Conservation (phyloP, 352 stramenopile genomes). For the Phytophthora quininea region DNA sequence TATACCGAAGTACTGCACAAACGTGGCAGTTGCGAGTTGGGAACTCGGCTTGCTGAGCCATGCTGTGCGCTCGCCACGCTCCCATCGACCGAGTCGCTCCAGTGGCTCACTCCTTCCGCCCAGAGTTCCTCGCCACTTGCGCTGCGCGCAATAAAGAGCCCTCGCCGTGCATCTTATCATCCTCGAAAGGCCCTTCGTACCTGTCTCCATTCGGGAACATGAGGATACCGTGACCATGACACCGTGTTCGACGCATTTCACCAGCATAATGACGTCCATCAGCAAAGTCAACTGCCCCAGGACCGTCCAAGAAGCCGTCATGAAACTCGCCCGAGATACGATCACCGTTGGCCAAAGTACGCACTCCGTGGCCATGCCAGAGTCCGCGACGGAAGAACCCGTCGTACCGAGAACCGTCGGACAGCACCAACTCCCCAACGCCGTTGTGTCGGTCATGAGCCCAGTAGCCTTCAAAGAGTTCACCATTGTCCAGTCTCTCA, state of each 20-base stretch:
- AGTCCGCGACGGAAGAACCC: conserved; percentile 67
- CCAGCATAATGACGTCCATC: conserved; percentile 76
- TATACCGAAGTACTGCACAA: conserved; percentile 74
- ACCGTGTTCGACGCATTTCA: conserved; percentile 58
- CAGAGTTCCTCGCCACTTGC: conserved; percentile 13
- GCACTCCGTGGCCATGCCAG: conserved; percentile 75
- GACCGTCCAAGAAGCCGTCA: conserved; percentile 62
- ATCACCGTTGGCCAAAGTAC: conserved; percentile 65
- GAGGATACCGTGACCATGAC: conserved; percentile 82
- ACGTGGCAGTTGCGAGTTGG: conserved; percentile 72
- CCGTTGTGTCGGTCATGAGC: conserved; percentile 68
- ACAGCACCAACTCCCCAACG: conserved; percentile 69
- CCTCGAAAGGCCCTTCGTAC: conserved; percentile 90
- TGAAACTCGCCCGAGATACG: conserved; percentile 61
- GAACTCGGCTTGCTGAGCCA: conserved; percentile 80
- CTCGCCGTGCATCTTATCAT: conserved; percentile 87
- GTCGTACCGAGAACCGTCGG: conserved; percentile 71
- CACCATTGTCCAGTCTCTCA: conserved; percentile 73
- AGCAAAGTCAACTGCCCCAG: conserved; percentile 65
- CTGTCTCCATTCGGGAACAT: conserved; percentile 88
- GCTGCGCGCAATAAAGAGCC: conserved; percentile 55
- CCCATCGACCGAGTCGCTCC: conserved; percentile 68
- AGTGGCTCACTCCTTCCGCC: conserved; percentile 51
- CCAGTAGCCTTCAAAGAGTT: conserved; percentile 86
- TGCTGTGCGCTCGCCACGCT: conserved; percentile 56